Conservation (phyloP, 768 basidiomycete species). For the Rhizopogon vinicolor region DNA sequence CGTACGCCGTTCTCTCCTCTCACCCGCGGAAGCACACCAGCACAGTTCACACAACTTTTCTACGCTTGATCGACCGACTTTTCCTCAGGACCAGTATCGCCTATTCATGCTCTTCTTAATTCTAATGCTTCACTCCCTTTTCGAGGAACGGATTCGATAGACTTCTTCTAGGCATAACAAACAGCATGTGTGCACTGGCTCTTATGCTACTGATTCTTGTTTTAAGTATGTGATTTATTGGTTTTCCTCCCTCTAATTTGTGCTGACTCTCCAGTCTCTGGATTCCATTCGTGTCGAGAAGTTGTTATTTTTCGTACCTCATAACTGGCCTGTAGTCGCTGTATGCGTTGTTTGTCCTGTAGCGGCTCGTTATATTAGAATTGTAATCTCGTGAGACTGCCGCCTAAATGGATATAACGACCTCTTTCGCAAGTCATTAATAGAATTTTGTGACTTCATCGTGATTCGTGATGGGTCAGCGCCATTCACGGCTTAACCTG, state of each 20-base stretch:
- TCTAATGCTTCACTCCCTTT: background rate
- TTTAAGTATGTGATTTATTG: background rate
- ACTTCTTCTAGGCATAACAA: background rate
- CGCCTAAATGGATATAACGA: no score
- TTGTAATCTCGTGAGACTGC: no score
- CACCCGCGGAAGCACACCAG: constrained; percentile 9
- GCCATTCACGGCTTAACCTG: no score
- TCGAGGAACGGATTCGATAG: background rate
- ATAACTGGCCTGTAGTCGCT: background rate
- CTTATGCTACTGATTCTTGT: background rate
- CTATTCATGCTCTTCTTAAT: constrained; percentile 3
- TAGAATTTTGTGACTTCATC: background rate
- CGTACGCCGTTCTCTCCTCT: constrained; percentile 10
- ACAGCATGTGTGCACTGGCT: background rate
- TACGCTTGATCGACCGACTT: constrained; percentile 12
- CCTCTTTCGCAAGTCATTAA: no score
- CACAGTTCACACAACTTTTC: constrained; percentile 8
- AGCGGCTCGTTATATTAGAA: no score
- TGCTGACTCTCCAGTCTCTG: background rate
- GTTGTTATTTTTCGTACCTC: background rate
- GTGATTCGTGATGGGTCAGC: no score
- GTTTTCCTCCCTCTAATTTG: background rate
- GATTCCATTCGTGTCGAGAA: background rate
- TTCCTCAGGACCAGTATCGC: background rate
- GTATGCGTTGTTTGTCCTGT: background rate